Percentiles rank a stretch among this genome's conserved stretches.
These are phyloP conservation scores for Ogataea polymorpha DNA, from an alignment of 805 yeast species.

Conservation along the genomic window DNA sequence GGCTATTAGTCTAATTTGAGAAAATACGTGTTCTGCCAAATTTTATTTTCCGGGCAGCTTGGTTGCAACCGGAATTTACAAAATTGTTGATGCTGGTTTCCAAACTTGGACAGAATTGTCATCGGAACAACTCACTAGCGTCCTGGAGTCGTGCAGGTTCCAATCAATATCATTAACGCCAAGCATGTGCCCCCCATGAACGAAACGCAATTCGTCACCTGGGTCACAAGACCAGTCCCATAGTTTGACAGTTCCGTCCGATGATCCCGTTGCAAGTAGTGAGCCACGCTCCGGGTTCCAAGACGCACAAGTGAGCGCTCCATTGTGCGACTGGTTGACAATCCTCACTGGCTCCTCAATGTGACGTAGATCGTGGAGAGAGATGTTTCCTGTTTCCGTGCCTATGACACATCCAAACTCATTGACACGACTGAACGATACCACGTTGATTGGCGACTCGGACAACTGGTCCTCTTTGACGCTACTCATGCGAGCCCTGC, in stretches of 20 bases:
- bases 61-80: constrained; percentile 2
- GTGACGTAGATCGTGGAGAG: constrained; percentile 65
- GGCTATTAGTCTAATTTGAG: not conserved
- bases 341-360: constrained; percentile 30
- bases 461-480: constrained; percentile 7
- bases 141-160: constrained; percentile 70
- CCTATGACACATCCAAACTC: constrained; percentile 65
- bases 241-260: constrained; percentile 58
- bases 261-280: constrained; percentile 64
- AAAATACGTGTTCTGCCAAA: constrained; percentile 8
- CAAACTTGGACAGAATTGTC: constrained; percentile 88
- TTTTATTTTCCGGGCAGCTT: not conserved
- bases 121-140: constrained; percentile 74
- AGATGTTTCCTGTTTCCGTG: constrained; percentile 52
- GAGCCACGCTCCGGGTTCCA: constrained; percentile 65
- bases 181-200: constrained; percentile 84
- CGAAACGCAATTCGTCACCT: constrained; percentile 42
- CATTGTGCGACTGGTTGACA: constrained; percentile 40
- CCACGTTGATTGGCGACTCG: constrained; percentile 43
- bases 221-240: constrained; percentile 47
- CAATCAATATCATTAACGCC: constrained; percentile 83
- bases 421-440: constrained; percentile 59
- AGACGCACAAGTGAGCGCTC: constrained; percentile 58
- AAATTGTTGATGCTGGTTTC: constrained; percentile 49
- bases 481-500: constrained; percentile 33